A percentile compares a stretch with the other conserved stretches of the same genome.
These are phyloP conservation scores for Oleoguttula mirabilis DNA, from an alignment of 495 filamentous ascomycete species.

Conservation along the genomic window DNA sequence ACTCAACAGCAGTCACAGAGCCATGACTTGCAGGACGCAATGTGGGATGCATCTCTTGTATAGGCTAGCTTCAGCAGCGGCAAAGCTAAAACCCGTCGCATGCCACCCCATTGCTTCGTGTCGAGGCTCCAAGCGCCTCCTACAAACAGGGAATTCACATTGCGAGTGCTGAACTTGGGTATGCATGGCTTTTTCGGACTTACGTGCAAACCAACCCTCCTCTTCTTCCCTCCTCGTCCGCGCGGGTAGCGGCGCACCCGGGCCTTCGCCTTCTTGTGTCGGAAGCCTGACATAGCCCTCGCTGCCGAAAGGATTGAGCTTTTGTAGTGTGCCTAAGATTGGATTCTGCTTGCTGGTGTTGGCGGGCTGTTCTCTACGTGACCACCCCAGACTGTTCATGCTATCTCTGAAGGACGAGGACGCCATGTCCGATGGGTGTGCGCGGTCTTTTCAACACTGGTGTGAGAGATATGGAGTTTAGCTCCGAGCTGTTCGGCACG, in stretches of 20 bases:
- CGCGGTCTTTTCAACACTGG: no score
- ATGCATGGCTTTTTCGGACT: slow-evolving; percentile 48
- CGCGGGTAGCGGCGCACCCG: slow-evolving; percentile 80
- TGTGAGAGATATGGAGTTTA: neutral
- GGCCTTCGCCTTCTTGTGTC: slow-evolving; percentile 49
- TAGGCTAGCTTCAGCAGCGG: neutral
- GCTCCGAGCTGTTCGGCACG: neutral
- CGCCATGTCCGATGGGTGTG: slow-evolving; percentile 50
- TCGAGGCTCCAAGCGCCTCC: no score
- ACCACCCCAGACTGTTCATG: slow-evolving; percentile 92
- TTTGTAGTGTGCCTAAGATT: slow-evolving; percentile 68
- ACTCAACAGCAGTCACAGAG: no score
- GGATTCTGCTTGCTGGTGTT: slow-evolving; percentile 64
- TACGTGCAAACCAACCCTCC: slow-evolving; percentile 89
- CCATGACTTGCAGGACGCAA: neutral
- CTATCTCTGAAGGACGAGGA: slow-evolving; percentile 82
- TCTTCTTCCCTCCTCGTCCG: slow-evolving; percentile 81
- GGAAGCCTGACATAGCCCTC: slow-evolving; percentile 87
- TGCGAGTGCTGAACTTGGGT: no score
- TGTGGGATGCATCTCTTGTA: slow-evolving; percentile 1
- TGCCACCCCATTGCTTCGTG: no score
- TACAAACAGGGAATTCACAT: no score
- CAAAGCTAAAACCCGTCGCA: no score
- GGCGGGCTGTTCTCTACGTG: slow-evolving; percentile 67
- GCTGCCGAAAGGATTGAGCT: slow-evolving; percentile 77